These are phyloP conservation scores for Tylopilus orsonianus DNA, from an alignment of 1,284 basidiomycete species.

Conservation along the genomic window DNA sequence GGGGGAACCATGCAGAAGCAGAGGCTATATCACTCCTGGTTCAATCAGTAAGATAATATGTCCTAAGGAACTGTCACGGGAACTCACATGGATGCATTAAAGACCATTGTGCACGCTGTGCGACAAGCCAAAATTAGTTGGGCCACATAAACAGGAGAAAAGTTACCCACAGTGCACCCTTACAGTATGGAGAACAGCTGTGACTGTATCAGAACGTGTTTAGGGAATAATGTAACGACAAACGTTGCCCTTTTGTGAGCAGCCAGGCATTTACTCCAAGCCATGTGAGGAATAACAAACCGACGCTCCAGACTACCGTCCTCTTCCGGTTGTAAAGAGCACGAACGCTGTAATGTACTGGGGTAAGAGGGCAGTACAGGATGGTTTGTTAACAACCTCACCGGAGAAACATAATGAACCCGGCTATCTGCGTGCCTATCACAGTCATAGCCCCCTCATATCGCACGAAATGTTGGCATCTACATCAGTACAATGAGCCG, in stretches of 20 bases:
- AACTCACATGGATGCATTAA: slow-evolving; percentile 19
- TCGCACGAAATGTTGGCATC: slow-evolving; percentile 24
- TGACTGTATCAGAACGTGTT: slow-evolving; percentile 4
- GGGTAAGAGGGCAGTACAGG: background rate
- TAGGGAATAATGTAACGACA: background rate
- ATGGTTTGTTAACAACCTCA: slow-evolving; percentile 16
- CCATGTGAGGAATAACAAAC: slow-evolving; percentile 34
- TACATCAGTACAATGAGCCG: slow-evolving; percentile 6
- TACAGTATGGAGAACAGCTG: slow-evolving; percentile 18
- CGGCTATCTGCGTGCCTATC: slow-evolving; percentile 41
- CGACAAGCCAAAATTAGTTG: background rate
- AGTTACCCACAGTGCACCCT: slow-evolving; percentile 18
- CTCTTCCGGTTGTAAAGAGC: slow-evolving; percentile 23
- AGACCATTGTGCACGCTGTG: slow-evolving; percentile 45
- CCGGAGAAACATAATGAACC: slow-evolving; percentile 50
- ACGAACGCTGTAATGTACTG: slow-evolving; percentile 4
- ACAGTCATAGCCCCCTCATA: slow-evolving; percentile 48
- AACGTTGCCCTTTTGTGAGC: slow-evolving; percentile 31
- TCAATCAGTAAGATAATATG: background rate
- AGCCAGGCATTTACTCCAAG: slow-evolving; percentile 42
- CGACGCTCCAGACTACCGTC: slow-evolving; percentile 23
- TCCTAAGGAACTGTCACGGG: background rate
- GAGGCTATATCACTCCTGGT: slow-evolving; percentile 32
- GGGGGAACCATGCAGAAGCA: slow-evolving; percentile 46
- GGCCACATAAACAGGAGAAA: background rate